Evolutionary conservation across 495 filamentous ascomycete species (phyloP).

Genomic region (Thermothielavioides terrestris): DNA sequence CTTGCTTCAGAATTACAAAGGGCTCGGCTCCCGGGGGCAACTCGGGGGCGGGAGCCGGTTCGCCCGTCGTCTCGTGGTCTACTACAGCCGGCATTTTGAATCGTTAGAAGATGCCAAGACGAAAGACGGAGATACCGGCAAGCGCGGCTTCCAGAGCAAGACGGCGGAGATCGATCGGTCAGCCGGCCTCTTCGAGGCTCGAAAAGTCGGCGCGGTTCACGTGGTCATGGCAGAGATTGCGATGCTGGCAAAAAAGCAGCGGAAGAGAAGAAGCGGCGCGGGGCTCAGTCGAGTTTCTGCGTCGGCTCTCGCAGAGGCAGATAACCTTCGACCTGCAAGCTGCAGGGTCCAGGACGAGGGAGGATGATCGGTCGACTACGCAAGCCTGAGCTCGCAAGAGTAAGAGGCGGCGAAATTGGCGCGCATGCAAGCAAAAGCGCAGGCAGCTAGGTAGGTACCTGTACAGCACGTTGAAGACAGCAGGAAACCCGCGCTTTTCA

Average conservation of each 20-base stretch:
- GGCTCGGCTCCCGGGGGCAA: slow-evolving; percentile 13
- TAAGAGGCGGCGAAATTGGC: too few species aligned
- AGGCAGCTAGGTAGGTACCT: too few species aligned
- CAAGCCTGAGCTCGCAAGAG: too few species aligned
- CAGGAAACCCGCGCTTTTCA: too few species aligned
- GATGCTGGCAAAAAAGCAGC: neutral
- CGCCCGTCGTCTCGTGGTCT: slow-evolving; percentile 4
- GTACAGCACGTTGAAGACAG: too few species aligned
- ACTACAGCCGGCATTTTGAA: slow-evolving; percentile 6
- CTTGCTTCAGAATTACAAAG: slow-evolving; percentile 62
- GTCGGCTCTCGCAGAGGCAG: neutral
- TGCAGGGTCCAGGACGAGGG: too few species aligned
- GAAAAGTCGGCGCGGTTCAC: slow-evolving; percentile 4
- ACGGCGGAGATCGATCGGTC: neutral
- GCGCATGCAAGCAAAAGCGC: too few species aligned
- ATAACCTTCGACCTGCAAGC: neutral
- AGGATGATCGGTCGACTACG: too few species aligned
- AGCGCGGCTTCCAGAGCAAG: neutral
- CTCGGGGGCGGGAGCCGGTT: slow-evolving; percentile 4
- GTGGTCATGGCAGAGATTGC: slow-evolving; percentile 9
- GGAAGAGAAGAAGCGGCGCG: neutral
- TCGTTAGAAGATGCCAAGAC: too few species aligned
- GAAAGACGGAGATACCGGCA: too few species aligned
- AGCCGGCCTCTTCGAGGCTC: slow-evolving; percentile 10
- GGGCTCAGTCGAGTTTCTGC: neutral